These are phyloP conservation scores for Neopestalotiopsis sp. DNA, from an alignment of 2,329 filamentous ascomycete species.

Conservation along the genomic window DNA sequence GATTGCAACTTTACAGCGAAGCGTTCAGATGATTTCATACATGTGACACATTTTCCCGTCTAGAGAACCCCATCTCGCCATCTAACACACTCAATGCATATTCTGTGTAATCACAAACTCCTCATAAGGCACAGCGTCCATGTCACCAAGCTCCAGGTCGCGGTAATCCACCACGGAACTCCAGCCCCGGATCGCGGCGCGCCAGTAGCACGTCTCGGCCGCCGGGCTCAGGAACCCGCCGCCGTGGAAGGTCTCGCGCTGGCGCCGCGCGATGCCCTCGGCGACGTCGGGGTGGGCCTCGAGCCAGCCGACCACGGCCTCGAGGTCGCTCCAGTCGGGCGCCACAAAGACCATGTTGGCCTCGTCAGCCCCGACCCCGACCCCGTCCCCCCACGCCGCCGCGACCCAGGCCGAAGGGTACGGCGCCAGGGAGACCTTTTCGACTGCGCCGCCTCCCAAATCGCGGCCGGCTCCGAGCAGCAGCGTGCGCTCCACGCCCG, in stretches of 20 bases:
- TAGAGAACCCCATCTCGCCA: background rate
- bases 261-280: conserved; percentile 51
- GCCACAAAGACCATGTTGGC: conserved; percentile 41
- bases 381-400: conserved; percentile 44
- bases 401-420: conserved; percentile 36
- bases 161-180: conserved; percentile 43
- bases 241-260: conserved; percentile 48
- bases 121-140: conserved; percentile 44
- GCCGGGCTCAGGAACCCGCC: conserved; percentile 53
- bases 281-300: conserved; percentile 48
- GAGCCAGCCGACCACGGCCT: conserved; percentile 50
- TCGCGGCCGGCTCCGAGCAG: background rate
- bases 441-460: conserved; percentile 8
- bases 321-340: conserved; percentile 47
- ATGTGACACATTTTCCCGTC: background rate
- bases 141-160: conserved; percentile 38
- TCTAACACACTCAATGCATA: background rate
- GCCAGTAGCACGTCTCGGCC: conserved; percentile 60
- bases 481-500: conserved; percentile 14
- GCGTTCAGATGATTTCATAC: too few relatives aligned
- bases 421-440: conserved; percentile 18
- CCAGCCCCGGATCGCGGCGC: conserved; percentile 54
- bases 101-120: conserved; percentile 34
- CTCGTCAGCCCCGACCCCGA: conserved; percentile 32
- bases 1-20: background rate